Conservation (phyloP, 352 stramenopile genomes). For the Phytophthora lateralis region DNA sequence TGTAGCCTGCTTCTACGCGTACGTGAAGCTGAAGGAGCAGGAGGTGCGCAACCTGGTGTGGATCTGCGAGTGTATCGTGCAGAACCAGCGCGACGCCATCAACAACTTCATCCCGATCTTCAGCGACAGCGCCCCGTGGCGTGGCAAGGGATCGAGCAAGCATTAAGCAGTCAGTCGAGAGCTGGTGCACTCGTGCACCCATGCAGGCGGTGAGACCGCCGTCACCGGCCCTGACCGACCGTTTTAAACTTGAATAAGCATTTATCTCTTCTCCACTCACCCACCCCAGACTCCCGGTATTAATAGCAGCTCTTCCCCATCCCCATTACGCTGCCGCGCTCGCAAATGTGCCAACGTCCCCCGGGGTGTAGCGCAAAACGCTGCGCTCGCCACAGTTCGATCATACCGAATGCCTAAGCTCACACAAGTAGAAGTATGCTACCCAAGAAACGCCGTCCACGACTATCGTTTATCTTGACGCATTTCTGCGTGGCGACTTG, state of each 20-base stretch:
- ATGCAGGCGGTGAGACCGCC: not conserved
- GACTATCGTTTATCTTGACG: too few species aligned
- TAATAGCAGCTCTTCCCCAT: too few species aligned
- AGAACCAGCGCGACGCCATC: conserved; percentile 99
- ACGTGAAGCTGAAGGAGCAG: conserved; percentile 99
- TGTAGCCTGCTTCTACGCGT: conserved; percentile 96
- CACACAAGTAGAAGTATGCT: too few species aligned
- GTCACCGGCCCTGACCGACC: conserved; percentile 7
- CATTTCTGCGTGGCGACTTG: too few species aligned
- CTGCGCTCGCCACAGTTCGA: too few species aligned
- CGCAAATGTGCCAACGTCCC: too few species aligned
- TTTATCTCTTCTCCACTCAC: conserved; percentile 21
- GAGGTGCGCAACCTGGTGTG: conserved; percentile 99
- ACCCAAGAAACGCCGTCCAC: too few species aligned
- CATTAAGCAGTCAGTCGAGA: conserved; percentile 29
- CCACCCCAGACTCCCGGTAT: too few species aligned
- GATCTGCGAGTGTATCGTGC: conserved; percentile 99
- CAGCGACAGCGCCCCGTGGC: conserved; percentile 95
- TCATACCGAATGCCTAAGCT: too few species aligned
- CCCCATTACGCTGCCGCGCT: too few species aligned
- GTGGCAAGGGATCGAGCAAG: conserved; percentile 68
- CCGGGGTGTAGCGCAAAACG: too few species aligned
- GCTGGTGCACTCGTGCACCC: not conserved
- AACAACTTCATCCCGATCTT: conserved; percentile 99
- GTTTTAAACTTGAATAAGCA: conserved; percentile 32